Evolutionary conservation across 495 filamentous ascomycete genomes (phyloP).

Genomic region (Hyaloscypha hepaticicola): DNA sequence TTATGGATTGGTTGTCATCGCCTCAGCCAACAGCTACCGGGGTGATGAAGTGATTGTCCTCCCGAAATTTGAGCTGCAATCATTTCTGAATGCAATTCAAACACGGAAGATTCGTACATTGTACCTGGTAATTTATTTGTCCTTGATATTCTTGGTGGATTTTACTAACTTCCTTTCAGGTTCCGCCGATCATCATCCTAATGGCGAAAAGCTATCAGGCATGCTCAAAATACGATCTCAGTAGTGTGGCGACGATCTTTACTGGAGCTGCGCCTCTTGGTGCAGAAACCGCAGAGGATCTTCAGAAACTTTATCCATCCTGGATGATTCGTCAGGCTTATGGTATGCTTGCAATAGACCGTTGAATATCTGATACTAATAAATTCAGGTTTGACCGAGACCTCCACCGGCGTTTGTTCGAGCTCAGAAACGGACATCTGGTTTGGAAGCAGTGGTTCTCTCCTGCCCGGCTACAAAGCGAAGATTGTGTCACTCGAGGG

Average conservation of each 20-base stretch:
- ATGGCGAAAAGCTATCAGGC: slow-evolving; percentile 66
- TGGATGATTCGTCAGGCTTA: slow-evolving; percentile 78
- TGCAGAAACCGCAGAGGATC: slow-evolving; percentile 68
- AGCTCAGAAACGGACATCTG: slow-evolving; percentile 66
- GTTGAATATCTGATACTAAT: background rate
- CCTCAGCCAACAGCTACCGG: slow-evolving; percentile 65
- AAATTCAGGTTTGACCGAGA: slow-evolving; percentile 67
- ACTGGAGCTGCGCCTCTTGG: slow-evolving; percentile 86
- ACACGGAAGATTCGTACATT: slow-evolving; percentile 69
- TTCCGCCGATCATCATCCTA: slow-evolving; percentile 84
- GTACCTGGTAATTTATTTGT: slow-evolving; percentile 52
- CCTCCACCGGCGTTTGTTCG: slow-evolving; percentile 67
- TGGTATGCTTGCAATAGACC: slow-evolving; percentile 46
- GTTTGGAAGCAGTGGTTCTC: slow-evolving; percentile 70
- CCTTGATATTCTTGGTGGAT: slow-evolving; percentile 25
- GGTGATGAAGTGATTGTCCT: slow-evolving; percentile 80
- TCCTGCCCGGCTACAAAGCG: slow-evolving; percentile 65
- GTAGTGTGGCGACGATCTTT: slow-evolving; percentile 63
- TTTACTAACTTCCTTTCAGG: slow-evolving; percentile 28
- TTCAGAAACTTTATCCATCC: slow-evolving; percentile 62
- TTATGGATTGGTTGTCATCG: slow-evolving; percentile 77
- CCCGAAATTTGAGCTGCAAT: slow-evolving; percentile 76
- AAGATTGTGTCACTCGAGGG: slow-evolving; percentile 74
- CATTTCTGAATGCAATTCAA: slow-evolving; percentile 66
- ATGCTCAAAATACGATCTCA: slow-evolving; percentile 72